Conservation (phyloP, 2,329 filamentous ascomycete species). For the Colletotrichum eremochloae region DNA sequence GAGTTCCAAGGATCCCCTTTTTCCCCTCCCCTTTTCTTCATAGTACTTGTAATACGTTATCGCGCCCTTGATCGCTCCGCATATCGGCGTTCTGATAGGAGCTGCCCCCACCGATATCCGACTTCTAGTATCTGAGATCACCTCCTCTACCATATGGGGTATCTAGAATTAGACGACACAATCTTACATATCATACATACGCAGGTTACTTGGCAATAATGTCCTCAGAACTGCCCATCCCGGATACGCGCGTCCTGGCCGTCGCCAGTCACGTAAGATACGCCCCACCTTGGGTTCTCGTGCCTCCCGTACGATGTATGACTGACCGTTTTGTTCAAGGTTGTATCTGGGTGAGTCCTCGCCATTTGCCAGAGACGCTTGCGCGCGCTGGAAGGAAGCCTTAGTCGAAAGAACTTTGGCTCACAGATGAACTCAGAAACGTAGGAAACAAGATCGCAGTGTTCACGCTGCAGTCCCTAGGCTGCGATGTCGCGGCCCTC, state of each 20-base stretch:
- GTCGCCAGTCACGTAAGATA: conserved; percentile 94
- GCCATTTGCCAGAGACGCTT: neutral
- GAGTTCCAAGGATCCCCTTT: neutral
- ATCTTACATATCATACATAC: neutral
- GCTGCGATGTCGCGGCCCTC: conserved; percentile 92
- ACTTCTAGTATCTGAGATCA: conserved; percentile 23
- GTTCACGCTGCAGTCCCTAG: conserved; percentile 92
- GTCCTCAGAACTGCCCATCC: conserved; percentile 59
- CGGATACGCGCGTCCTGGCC: conserved; percentile 80
- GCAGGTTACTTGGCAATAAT: conserved; percentile 46
- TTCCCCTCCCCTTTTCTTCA: neutral
- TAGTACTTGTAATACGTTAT: neutral
- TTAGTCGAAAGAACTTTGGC: neutral
- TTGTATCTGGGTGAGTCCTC: conserved; percentile 58
- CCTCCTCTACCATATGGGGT: neutral
- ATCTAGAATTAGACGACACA: neutral
- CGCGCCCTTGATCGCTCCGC: conserved; percentile 9
- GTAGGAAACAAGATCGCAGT: conserved; percentile 98
- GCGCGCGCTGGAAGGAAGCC: neutral
- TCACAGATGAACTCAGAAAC: conserved; percentile 70
- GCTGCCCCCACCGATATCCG: conserved; percentile 19
- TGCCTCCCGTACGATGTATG: conserved; percentile 1
- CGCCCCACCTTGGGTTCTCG: neutral
- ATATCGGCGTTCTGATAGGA: conserved; percentile 24
- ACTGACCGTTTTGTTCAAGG: conserved; percentile 50